Evolutionary conservation across 345 rosid species (phyloP).

Genomic region (Theobroma cacao): DNA sequence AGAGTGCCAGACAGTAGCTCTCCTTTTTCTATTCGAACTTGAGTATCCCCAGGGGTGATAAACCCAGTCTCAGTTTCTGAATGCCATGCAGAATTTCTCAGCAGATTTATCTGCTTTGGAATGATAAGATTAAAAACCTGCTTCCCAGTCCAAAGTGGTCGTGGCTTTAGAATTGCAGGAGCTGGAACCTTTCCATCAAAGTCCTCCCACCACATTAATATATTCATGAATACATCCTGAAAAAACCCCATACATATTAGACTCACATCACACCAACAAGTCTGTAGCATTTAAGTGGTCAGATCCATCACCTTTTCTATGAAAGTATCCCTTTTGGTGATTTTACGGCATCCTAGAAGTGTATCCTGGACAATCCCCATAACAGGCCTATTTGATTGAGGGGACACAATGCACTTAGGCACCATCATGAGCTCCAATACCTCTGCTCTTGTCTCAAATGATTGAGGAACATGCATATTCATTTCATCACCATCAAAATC

Average conservation of each 20-base stretch:
- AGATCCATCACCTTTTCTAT: conserved; percentile 73
- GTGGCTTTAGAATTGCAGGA: conserved; percentile 89
- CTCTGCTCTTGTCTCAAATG: conserved; percentile 96
- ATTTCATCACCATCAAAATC: conserved; percentile 99
- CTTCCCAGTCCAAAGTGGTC: conserved; percentile 99
- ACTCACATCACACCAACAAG: neutral
- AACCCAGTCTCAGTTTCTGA: conserved; percentile 71
- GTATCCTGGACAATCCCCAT: conserved; percentile 99
- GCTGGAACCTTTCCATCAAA: conserved; percentile 98
- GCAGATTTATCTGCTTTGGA: conserved; percentile 93
- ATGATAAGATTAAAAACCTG: conserved; percentile 97
- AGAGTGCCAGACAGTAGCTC: conserved; percentile 91
- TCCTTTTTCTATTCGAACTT: conserved; percentile 89
- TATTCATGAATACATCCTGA: conserved; percentile 98
- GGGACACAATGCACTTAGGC: conserved; percentile 96
- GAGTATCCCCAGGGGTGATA: conserved; percentile 90
- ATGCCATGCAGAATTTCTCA: conserved; percentile 92
- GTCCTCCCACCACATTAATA: conserved; percentile 99
- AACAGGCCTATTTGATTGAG: conserved; percentile 95
- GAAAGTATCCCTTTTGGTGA: conserved; percentile 97
- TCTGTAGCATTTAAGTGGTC: neutral
- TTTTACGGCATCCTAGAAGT: conserved; percentile 93
- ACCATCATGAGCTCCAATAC: conserved; percentile 99
- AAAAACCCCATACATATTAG: conserved; percentile 5
- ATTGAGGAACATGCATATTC: conserved; percentile 99